Evolutionary conservation across 2,329 filamentous ascomycete genomes (phyloP).

Genomic region (Diaporthe velutina): DNA sequence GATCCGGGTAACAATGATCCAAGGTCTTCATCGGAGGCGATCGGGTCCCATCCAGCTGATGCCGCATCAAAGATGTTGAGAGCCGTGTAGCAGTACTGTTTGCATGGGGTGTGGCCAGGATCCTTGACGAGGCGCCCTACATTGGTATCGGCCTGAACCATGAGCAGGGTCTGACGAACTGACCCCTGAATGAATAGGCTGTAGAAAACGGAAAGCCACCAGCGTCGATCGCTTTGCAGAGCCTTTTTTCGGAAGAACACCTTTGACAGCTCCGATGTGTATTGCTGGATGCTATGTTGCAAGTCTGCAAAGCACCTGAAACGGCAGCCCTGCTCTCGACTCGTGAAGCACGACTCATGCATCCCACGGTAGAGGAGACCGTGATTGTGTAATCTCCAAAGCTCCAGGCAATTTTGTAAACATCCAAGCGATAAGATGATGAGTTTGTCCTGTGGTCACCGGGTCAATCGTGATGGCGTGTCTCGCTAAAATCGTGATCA

Average conservation of each 20-base stretch:
- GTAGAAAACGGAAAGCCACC: conserved; percentile 20
- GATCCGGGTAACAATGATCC: background rate
- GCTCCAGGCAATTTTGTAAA: background rate
- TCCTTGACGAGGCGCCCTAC: background rate
- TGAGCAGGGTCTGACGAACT: background rate
- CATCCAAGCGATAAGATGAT: background rate
- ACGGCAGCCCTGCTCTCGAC: background rate
- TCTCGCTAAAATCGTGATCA: background rate
- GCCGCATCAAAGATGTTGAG: background rate
- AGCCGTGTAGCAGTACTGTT: background rate
- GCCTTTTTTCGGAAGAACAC: background rate
- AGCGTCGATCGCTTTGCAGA: background rate
- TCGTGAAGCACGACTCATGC: background rate
- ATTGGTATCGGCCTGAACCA: background rate
- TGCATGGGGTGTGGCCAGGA: too few relatives aligned
- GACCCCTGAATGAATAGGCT: background rate
- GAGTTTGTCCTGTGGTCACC: background rate
- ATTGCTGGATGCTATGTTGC: background rate
- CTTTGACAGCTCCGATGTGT: background rate
- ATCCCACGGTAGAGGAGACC: background rate
- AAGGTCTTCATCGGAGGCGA: background rate
- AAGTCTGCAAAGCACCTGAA: background rate
- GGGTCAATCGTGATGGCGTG: background rate
- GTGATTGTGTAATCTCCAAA: background rate
- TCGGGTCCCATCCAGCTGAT: conserved; percentile 8